These are phyloP conservation scores for Raffaelea albimanens DNA, from an alignment of 2,329 filamentous ascomycete genomes.

Conservation along the genomic window DNA sequence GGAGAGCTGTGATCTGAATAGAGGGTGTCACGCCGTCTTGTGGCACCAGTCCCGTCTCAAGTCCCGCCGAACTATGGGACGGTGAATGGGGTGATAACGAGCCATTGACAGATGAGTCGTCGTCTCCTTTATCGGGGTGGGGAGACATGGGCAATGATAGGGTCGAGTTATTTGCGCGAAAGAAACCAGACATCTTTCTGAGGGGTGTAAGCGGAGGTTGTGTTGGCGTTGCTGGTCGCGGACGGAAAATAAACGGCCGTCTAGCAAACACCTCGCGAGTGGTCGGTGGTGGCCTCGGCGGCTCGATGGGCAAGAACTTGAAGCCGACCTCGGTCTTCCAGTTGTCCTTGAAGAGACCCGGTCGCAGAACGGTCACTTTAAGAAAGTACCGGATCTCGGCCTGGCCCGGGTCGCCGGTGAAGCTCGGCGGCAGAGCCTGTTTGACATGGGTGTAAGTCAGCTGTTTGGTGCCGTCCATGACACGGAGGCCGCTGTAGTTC, in stretches of 20 bases:
- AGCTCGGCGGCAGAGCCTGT: constrained; percentile 76
- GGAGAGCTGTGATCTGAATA: constrained; percentile 64
- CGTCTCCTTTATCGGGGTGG: not conserved
- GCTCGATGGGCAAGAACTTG: constrained; percentile 88
- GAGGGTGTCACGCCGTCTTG: constrained; percentile 47
- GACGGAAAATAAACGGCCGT: constrained; percentile 51
- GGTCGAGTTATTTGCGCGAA: constrained; percentile 32
- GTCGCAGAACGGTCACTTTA: constrained; percentile 89
- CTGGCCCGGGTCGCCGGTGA: constrained; percentile 82
- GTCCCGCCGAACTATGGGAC: constrained; percentile 6
- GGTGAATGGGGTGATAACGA: not conserved
- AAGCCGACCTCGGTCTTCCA: constrained; percentile 60
- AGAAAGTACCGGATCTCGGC: constrained; percentile 91
- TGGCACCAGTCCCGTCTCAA: constrained; percentile 20
- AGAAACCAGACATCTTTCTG: constrained; percentile 39
- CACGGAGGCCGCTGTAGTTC: constrained; percentile 42
- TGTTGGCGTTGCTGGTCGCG: constrained; percentile 22
- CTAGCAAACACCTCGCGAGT: constrained; percentile 78
- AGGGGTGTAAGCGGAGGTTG: constrained; percentile 16
- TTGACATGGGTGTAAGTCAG: constrained; percentile 64
- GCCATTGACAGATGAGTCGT: too few species aligned
- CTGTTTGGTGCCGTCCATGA: constrained; percentile 56
- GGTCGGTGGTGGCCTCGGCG: constrained; percentile 58
- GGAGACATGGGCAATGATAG: constrained; percentile 17
- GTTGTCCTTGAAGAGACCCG: constrained; percentile 84